A percentile compares a stretch with the other conserved stretches of the same genome.
phyloP scores from a whole-genome alignment of 2,329 filamentous ascomycete genomes.

The Aurifilum marmelostoma region DNA sequence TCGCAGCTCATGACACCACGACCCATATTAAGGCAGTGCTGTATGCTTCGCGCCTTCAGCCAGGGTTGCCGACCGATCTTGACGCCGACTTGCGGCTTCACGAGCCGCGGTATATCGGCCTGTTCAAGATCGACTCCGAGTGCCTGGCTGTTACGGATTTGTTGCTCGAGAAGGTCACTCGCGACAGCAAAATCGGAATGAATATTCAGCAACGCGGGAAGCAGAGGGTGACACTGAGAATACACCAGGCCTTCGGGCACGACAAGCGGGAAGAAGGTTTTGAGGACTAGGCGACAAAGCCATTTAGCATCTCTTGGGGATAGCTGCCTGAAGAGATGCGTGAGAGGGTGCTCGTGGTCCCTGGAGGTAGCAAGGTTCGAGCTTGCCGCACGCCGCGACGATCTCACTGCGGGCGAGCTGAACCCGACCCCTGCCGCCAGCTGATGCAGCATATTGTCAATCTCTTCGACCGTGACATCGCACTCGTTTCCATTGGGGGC shows the following conservation, averaged over 20 bases:
- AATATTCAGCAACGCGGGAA: slow-evolving; percentile 72
- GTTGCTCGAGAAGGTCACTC: slow-evolving; percentile 53
- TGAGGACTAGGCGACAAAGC: slow-evolving; percentile 80
- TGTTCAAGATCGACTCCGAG: slow-evolving; percentile 31
- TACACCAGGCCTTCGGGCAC: slow-evolving; percentile 62
- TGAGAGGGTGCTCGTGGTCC: slow-evolving; percentile 52
- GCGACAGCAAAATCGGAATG: slow-evolving; percentile 69
- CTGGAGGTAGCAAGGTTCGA: slow-evolving; percentile 32
- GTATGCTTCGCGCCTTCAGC: slow-evolving; percentile 70
- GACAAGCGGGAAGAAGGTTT: slow-evolving; percentile 70
- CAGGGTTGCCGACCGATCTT: slow-evolving; percentile 69
- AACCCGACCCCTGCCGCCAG: slow-evolving; percentile 72
- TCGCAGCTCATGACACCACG: slow-evolving; percentile 71
- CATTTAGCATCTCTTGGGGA: slow-evolving; percentile 78
- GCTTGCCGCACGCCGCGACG: slow-evolving; percentile 32
- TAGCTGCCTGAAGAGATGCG: slow-evolving; percentile 60
- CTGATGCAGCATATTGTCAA: slow-evolving; percentile 67
- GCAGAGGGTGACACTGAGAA: slow-evolving; percentile 65
- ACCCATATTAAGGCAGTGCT: slow-evolving; percentile 72
- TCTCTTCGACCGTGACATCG: slow-evolving; percentile 68
- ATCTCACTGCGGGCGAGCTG: slow-evolving; percentile 66
- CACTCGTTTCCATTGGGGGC: slow-evolving; percentile 51
- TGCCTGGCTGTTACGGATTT: slow-evolving; percentile 33
- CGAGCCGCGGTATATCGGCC: slow-evolving; percentile 36
- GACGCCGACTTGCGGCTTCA: slow-evolving; percentile 60